Conservation (phyloP, 148 eudicot genomes). For the Chenopodium formosanum region DNA sequence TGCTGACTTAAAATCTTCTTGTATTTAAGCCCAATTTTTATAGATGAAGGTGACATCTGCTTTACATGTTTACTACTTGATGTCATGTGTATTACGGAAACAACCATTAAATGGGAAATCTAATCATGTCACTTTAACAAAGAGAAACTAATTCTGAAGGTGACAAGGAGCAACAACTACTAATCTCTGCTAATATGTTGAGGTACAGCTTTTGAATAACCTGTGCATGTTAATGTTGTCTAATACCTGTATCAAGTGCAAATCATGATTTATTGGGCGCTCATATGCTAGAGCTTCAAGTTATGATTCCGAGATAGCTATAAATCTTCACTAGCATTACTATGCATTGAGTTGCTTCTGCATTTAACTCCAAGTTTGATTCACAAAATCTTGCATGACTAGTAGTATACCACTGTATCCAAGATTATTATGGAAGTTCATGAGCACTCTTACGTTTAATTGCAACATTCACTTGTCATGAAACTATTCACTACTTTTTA, state of each 20-base stretch:
- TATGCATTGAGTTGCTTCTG: constrained; percentile 2
- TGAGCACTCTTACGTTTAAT: background rate
- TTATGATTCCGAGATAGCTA: background rate
- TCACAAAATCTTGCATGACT: background rate
- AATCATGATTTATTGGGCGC: background rate
- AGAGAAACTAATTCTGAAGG: background rate
- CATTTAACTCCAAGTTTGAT: background rate
- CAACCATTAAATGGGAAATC: background rate
- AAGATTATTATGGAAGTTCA: background rate
- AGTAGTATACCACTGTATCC: background rate
- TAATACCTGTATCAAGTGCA: too few species aligned
- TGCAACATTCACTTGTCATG: background rate
- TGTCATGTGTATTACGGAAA: background rate
- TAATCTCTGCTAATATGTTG: background rate
- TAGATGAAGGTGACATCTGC: background rate
- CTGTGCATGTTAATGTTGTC: background rate
- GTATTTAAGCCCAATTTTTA: background rate
- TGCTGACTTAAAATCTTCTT: constrained; percentile 6
- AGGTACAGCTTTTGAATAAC: background rate
- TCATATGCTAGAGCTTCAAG: background rate
- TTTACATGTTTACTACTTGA: background rate
- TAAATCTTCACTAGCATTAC: background rate
- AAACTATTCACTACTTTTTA: background rate
- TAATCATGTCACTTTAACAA: background rate
- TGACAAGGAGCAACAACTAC: background rate